Evolutionary conservation across 1,284 basidiomycete species (phyloP).

Genomic region (Cerrena zonata): DNA sequence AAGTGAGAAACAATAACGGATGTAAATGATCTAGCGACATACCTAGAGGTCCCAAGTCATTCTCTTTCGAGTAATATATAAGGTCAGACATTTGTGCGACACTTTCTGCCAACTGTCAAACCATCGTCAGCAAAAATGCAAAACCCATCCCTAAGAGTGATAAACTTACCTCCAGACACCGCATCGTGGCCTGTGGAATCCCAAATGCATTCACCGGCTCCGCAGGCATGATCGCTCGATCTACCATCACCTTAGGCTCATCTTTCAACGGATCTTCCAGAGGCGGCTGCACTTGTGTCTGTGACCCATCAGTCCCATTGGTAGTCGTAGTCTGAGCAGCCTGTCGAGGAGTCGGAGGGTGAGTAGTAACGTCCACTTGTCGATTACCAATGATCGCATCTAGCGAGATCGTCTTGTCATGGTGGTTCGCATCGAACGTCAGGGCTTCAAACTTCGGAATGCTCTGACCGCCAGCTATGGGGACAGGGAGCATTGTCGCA

Average conservation of each 20-base stretch:
- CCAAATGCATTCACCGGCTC: conserved; percentile 81
- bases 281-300: conserved; percentile 14
- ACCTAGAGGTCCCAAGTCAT: conserved; percentile 59
- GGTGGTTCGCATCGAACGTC: conserved; percentile 59
- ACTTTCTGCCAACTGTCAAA: conserved; percentile 61
- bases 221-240: conserved; percentile 57
- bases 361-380: conserved; percentile 31
- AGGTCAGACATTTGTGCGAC: conserved; percentile 71
- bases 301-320: conserved; percentile 23
- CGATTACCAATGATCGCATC: conserved; percentile 52
- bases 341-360: conserved; percentile 35
- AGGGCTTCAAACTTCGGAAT: conserved; percentile 61
- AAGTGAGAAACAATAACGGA: neutral
- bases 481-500: conserved; percentile 40
- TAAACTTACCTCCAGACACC: conserved; percentile 64
- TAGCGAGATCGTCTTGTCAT: conserved; percentile 64
- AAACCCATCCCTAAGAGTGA: conserved; percentile 1
- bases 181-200: conserved; percentile 79
- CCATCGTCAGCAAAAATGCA: conserved; percentile 3
- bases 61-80: conserved; percentile 55
- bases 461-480: conserved; percentile 13
- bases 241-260: conserved; percentile 52
- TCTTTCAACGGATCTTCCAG: conserved; percentile 50
- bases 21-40: conserved; percentile 17
- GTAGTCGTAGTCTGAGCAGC: conserved; percentile 35